Base-by-base conservation (phyloP, 108 stramenopile genomes). In the Fragilaria radians region DNA sequence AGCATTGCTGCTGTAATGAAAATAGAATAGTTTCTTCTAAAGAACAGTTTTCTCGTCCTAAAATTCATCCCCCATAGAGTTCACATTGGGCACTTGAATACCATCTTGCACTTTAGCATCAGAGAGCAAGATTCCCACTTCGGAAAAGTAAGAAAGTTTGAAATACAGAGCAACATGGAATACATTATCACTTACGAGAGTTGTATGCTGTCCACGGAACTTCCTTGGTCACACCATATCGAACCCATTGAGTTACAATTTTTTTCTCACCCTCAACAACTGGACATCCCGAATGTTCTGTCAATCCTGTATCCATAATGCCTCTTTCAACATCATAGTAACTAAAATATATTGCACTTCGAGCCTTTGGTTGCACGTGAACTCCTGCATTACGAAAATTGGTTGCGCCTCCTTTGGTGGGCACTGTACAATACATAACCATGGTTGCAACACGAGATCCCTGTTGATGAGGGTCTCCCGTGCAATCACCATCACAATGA, bases 341-440 rank as follows among this genome's bases (percentile, higher is more conserved):
- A 33, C 80, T 74, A 51, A 96, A 96, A 62, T 91, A 93, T 23
- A 71, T 82, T 4, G 83, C 93, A 45, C 66, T 57, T 3, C 81
- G 78, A 11, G 58, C 46, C 65, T 84, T 69, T 14, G 93, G 93
- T 46, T 84, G 77, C 47, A 94, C 77, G 61, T 85, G 83, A 17
- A 92, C 67, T 26, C 69, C 74, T 0, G 79, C 78, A 58, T 89
- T 81, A 24, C 75, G 74, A 70, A 96, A 96, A 48, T 94, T 95
- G 28, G 93, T 96, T 83, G 46, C 53, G 5, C 94, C 94, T 25
- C 94, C 94, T 11, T 64, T 60, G 49, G 67, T 59, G 7, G 91
- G 83, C 5, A 77, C 81, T 36, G 86, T 68, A 59, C 95, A 96
- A 66, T 96, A 96, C 78, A 94, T 88, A 7, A 96, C 91, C 80